Base-by-base conservation (phyloP, 768 basidiomycete species). In the Cystofilobasidium ferigula region DNA sequence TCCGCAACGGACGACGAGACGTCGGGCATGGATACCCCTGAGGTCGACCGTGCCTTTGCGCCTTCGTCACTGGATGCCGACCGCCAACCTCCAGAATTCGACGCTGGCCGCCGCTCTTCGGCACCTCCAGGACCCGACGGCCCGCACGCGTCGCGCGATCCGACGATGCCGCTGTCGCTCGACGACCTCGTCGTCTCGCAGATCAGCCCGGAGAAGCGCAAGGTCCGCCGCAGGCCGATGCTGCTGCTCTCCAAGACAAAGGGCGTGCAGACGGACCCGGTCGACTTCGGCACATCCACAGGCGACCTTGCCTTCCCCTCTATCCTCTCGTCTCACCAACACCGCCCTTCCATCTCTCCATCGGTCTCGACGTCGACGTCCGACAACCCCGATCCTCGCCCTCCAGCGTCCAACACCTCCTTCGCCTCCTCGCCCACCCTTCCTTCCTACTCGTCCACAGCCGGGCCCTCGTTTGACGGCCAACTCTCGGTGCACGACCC, bases 201-300 rank as follows among this genome's bases (percentile, higher is more conserved):
- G 34, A 70, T 69, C 56, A 67, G 70, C 35, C 67, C 67, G 1
- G 67, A 68, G 54, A 68, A 68, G 53, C 32, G 32, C 16, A 68
- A 68, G 43, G 38, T 68, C 45, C 32, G 71, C 0, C 71, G 74
- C 62, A 71, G 74, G 47, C 71, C 68, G 54, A 71, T 77, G 36
- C 74, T 85, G 60, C 79, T 85, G 24, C 79, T 85, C 6, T 84
- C 82, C 28, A 81, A 82, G 3, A 85, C 84, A 32, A 80, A 82
- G 51, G 85, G 81, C 16, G 81, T 86, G 9, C 89, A 89, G 72
- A 88, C 87, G 0, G 86, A 88, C 51, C 71, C 76, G 35, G 75
- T 61, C 62, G 69, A 74, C 72, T 57, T 48, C n/a, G 64, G 64
- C 16, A 66, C 59, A 28, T 66, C 64, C 51, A 66, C 53, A 34